These are phyloP conservation scores for Rhodosporidiobolus odoratus DNA, from an alignment of 768 basidiomycete genomes.

Conservation along the genomic window DNA sequence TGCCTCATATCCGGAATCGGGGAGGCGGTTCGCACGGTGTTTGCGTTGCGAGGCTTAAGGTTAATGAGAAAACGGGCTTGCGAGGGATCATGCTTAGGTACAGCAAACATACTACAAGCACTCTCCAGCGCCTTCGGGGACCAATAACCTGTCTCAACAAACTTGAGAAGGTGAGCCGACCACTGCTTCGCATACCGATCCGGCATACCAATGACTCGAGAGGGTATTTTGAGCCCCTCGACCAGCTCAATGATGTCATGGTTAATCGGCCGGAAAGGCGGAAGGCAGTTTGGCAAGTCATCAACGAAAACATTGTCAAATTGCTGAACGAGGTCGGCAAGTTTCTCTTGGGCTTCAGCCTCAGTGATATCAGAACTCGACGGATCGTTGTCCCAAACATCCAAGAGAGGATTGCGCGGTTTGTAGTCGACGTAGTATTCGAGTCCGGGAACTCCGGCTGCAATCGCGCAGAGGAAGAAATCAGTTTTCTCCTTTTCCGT, in stretches of 20 bases:
- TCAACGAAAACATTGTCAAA: slow-evolving; percentile 9
- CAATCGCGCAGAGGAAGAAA: background rate
- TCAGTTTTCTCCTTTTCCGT: background rate
- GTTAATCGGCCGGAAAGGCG: slow-evolving; percentile 12
- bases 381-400: background rate
- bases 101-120: slow-evolving; percentile 12
- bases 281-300: slow-evolving; percentile 4
- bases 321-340: background rate
- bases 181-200: slow-evolving; percentile 4
- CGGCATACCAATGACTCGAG: slow-evolving; percentile 2
- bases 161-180: slow-evolving; percentile 6
- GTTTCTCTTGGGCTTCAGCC: background rate
- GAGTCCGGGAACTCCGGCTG: background rate
- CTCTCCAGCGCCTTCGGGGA: slow-evolving; percentile 11
- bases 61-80: slow-evolving; percentile 15
- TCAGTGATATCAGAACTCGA: background rate
- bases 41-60: slow-evolving; percentile 3
- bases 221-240: background rate
- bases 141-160: slow-evolving; percentile 15
- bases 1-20: slow-evolving; percentile 17
- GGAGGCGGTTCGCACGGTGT: background rate
- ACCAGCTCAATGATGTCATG: slow-evolving; percentile 3
- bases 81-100: slow-evolving; percentile 11
- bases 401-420: slow-evolving; percentile 14
- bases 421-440: slow-evolving; percentile 7